Percentiles rank a stretch among this genome's conserved stretches.
phyloP scores from a whole-genome alignment of 192 early-diverging fungal species.

The Piromyces finnis region DNA sequence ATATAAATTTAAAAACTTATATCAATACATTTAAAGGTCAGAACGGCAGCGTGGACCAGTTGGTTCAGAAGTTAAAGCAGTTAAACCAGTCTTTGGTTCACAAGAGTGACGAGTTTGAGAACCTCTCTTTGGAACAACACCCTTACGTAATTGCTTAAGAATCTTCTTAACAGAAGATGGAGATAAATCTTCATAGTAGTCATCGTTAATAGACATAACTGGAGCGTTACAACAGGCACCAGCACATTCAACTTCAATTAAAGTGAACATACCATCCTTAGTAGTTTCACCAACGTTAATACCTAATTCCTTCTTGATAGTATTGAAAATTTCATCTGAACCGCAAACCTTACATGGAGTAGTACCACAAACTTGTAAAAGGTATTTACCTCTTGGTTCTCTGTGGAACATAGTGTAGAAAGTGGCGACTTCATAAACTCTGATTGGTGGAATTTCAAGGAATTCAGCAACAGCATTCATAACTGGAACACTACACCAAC shows the following conservation, averaged over 20 bases:
- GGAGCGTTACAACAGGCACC: constrained; percentile 97
- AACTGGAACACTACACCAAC: constrained; percentile 80
- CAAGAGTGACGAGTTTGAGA: constrained; percentile 73
- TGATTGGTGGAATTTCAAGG: constrained; percentile 91
- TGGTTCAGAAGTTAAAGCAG: constrained; percentile 68
- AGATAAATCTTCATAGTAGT: constrained; percentile 97
- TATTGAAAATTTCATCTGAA: constrained; percentile 70
- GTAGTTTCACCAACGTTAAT: constrained; percentile 93
- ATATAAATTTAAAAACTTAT: too few species aligned
- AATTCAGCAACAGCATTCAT: constrained; percentile 95
- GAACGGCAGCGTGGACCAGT: constrained; percentile 38
- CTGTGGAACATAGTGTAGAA: constrained; percentile 99
- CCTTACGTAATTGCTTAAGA: constrained; percentile 67
- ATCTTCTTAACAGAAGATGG: constrained; percentile 75
- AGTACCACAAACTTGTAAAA: constrained; percentile 95
- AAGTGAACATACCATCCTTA: constrained; percentile 78
- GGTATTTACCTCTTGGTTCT: constrained; percentile 97
- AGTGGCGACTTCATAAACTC: constrained; percentile 99
- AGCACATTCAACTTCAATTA: constrained; percentile 99
- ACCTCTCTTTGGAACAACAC: constrained; percentile 57
- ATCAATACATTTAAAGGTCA: not conserved
- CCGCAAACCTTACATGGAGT: constrained; percentile 96
- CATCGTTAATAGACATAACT: constrained; percentile 93
- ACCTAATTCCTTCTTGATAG: constrained; percentile 68
- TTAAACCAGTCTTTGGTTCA: constrained; percentile 68